A percentile compares a stretch with the other conserved stretches of the same genome.
These are phyloP conservation scores for Copromyces sp. DNA, from an alignment of 495 filamentous ascomycete genomes.

Conservation along the genomic window DNA sequence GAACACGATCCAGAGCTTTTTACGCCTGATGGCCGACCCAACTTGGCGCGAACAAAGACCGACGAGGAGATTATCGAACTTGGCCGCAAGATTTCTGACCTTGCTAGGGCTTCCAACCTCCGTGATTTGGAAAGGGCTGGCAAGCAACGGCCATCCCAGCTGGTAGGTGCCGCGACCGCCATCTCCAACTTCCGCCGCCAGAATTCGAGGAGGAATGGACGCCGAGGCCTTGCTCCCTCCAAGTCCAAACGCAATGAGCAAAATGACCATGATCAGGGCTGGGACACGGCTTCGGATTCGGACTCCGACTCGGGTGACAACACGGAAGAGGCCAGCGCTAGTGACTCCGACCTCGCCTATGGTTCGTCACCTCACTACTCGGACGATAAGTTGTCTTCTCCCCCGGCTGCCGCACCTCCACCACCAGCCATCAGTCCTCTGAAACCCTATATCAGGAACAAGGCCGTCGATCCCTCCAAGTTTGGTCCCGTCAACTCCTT, in stretches of 20 bases:
- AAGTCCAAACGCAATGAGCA: constrained; percentile 20
- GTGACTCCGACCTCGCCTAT: constrained; percentile 37
- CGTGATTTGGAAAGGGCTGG: constrained; percentile 33
- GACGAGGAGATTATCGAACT: constrained; percentile 41
- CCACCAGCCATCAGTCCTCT: not conserved
- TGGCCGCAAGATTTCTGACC: constrained; percentile 34
- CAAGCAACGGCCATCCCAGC: constrained; percentile 25
- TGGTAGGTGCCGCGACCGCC: constrained; percentile 27
- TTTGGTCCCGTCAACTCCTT: constrained; percentile 47
- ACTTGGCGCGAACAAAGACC: constrained; percentile 25
- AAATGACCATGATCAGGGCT: constrained; percentile 30
- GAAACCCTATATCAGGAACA: constrained; percentile 27
- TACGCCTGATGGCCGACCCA: constrained; percentile 21
- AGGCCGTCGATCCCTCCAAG: constrained; percentile 40
- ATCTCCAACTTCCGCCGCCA: constrained; percentile 27
- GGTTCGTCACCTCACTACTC: constrained; percentile 27
- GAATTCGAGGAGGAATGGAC: constrained; percentile 14
- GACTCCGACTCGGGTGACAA: constrained; percentile 29
- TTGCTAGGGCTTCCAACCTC: constrained; percentile 33
- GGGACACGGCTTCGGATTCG: constrained; percentile 35
- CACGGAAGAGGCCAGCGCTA: constrained; percentile 8
- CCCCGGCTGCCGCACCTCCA: not conserved
- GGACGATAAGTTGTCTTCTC: constrained; percentile 15
- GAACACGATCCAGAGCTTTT: constrained; percentile 5
- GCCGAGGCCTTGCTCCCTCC: constrained; percentile 29